phyloP scores from a whole-genome alignment of 2,329 filamentous ascomycete genomes.

The Colletotrichum echinochloae region DNA sequence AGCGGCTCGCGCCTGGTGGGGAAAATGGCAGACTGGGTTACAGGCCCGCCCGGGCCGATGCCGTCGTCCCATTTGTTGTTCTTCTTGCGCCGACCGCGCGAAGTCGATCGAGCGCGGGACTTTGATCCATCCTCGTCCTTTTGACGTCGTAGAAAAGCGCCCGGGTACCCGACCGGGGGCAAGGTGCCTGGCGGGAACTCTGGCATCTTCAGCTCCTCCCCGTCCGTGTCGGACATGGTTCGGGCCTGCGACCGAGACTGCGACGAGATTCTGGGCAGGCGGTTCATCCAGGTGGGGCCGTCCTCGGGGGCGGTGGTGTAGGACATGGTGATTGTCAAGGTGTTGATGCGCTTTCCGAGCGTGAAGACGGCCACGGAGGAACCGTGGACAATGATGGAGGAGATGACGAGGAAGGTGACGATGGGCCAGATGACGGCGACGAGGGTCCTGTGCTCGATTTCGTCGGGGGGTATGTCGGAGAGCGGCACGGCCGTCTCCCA shows the following conservation, averaged over 20 bases:
- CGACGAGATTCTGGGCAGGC: slow-evolving; percentile 78
- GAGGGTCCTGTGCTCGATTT: slow-evolving; percentile 72
- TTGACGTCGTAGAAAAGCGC: slow-evolving; percentile 84
- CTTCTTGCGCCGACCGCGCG: slow-evolving; percentile 70
- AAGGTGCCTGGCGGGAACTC: slow-evolving; percentile 76
- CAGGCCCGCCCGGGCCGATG: slow-evolving; percentile 85
- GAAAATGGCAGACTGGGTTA: slow-evolving; percentile 89
- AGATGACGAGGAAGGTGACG: slow-evolving; percentile 91
- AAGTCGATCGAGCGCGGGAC: slow-evolving; percentile 60
- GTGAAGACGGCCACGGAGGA: slow-evolving; percentile 99
- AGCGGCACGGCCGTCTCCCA: slow-evolving; percentile 80
- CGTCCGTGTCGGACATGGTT: slow-evolving; percentile 84
- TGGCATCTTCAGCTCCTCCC: slow-evolving; percentile 70
- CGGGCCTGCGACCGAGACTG: slow-evolving; percentile 84
- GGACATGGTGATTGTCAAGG: slow-evolving; percentile 92
- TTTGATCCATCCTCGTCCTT: slow-evolving; percentile 77
- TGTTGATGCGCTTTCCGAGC: slow-evolving; percentile 97
- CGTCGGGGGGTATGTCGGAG: slow-evolving; percentile 66
- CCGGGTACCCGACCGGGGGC: slow-evolving; percentile 77
- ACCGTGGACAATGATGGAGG: slow-evolving; percentile 94
- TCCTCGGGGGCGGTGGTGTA: slow-evolving; percentile 93
- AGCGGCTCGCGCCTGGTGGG: slow-evolving; percentile 64
- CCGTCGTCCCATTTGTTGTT: slow-evolving; percentile 77
- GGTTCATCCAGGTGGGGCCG: slow-evolving; percentile 93
- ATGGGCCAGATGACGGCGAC: slow-evolving; percentile 96